Evolutionary conservation across 805 yeast genomes (phyloP), one percentile per base, ranked within the genome.

Genomic region (Saccharomycopsis sp.): DNA sequence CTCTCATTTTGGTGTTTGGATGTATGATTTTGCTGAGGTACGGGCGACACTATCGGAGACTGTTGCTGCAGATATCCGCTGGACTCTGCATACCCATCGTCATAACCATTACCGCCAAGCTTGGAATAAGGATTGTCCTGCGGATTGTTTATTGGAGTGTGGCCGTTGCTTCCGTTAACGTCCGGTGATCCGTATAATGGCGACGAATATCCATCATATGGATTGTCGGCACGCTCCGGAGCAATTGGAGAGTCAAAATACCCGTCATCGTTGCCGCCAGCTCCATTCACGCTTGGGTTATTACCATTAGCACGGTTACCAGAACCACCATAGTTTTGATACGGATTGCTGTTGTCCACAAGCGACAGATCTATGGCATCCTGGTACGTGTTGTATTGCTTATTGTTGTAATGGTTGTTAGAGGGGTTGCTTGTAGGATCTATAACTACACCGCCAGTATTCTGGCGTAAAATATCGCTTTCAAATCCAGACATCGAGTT

Each of bases 401-500:
- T 38, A 17, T 53, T 58, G 41, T 59, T 57, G 53, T 44, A 54
- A 24, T 57, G 20, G 12, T 50, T 25, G 15, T 5, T 22, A 15
- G 20, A 35, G 12, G 25, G 22, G 29, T 19, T 41, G 41, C 58
- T 58, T 1, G 44, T 8, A 24, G 56, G 57, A 22, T 49, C 34
- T 3, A 58, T 35, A 12, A 25, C 34, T 12, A 44, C 49, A 15
- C 54, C 52, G 3, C 62, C 62, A n/a, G 62, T 59, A n/a, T 29
- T 52, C 41, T 59, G 62, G 22, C 42, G 47, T 29, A 59, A 59
- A 8, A 59, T 19, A 25, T 59, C 62, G 19, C 23, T 9, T 29
- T 59, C 62, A 59, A 59, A 56, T 29, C 60, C 62, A 19, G n/a
- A 25, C 9, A 15, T 9, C 5, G 61, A 58, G 2, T 23, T 22